phyloP scores from a whole-genome alignment of 2,329 filamentous ascomycete species.

The Aureobasidium sp. region DNA sequence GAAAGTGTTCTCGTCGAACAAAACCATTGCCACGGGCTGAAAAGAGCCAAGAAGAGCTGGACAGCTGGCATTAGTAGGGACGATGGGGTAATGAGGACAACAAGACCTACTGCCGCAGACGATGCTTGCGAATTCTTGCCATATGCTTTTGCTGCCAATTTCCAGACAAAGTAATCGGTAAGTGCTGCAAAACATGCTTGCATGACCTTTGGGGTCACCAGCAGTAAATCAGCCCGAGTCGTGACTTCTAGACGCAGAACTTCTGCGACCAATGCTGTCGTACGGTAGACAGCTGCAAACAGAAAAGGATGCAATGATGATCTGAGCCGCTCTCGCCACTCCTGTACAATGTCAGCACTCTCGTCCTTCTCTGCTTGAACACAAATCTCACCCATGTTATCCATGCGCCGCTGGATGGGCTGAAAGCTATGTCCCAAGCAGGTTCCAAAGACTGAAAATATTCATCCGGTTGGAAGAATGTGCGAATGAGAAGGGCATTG shows the following conservation, averaged over 20 bases:
- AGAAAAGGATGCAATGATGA: slow-evolving; percentile 87
- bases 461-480: slow-evolving; percentile 98
- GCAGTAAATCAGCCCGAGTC: slow-evolving; percentile 58
- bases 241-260: slow-evolving; percentile 48
- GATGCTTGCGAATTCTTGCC: slow-evolving; percentile 57
- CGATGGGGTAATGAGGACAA: neutral
- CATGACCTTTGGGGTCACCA: slow-evolving; percentile 64
- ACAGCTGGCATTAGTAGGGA: neutral
- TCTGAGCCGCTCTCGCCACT: slow-evolving; percentile 83
- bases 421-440: slow-evolving; percentile 85
- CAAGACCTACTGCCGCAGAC: slow-evolving; percentile 59
- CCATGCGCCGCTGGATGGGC: slow-evolving; percentile 71
- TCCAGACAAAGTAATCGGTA: slow-evolving; percentile 84
- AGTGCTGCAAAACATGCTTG: slow-evolving; percentile 73
- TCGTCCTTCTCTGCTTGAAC: neutral
- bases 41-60: slow-evolving; percentile 62
- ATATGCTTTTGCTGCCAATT: slow-evolving; percentile 66
- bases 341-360: slow-evolving; percentile 46
- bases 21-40: slow-evolving; percentile 95
- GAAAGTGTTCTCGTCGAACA: slow-evolving; percentile 89
- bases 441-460: slow-evolving; percentile 95
- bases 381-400: slow-evolving; percentile 74
- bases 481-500: slow-evolving; percentile 71
- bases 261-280: slow-evolving; percentile 51
- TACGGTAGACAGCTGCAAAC: slow-evolving; percentile 69